Conservation (phyloP, 176 grass and related monocot species). For the Leersia perrieri region DNA sequence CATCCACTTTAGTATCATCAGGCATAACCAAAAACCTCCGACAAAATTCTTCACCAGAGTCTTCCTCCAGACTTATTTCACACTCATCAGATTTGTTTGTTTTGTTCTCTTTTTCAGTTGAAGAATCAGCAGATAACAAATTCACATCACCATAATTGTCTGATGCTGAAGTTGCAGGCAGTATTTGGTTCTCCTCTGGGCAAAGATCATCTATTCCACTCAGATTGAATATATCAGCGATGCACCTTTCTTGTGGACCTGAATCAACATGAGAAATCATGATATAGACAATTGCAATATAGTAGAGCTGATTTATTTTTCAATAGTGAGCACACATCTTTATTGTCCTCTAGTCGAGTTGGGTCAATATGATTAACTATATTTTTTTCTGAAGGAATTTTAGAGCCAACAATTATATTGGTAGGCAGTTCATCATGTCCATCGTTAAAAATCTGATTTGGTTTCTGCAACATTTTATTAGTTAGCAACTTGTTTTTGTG, state of each 20-base stretch:
- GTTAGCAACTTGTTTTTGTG: background rate
- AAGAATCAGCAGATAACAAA: background rate
- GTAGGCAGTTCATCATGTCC: background rate
- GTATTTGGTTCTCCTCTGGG: background rate
- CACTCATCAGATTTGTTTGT: background rate
- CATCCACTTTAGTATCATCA: background rate
- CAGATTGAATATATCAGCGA: background rate
- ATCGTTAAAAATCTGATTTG: background rate
- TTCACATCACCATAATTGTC: background rate
- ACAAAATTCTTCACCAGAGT: background rate
- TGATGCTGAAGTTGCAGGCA: background rate
- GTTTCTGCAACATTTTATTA: background rate
- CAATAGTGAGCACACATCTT: constrained; percentile 1
- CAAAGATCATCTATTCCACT: constrained; percentile 9
- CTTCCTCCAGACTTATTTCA: background rate
- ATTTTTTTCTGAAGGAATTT: background rate
- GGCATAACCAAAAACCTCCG: background rate
- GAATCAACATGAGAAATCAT: background rate
- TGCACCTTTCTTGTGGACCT: constrained; percentile 7
- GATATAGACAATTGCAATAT: background rate
- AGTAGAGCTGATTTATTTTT: background rate
- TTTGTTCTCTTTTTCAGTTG: background rate
- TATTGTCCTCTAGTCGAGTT: background rate
- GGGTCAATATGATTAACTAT: background rate
- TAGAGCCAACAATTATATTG: background rate